phyloP scores from a whole-genome alignment of 805 yeast genomes.

The Candida cerambycidarum region DNA sequence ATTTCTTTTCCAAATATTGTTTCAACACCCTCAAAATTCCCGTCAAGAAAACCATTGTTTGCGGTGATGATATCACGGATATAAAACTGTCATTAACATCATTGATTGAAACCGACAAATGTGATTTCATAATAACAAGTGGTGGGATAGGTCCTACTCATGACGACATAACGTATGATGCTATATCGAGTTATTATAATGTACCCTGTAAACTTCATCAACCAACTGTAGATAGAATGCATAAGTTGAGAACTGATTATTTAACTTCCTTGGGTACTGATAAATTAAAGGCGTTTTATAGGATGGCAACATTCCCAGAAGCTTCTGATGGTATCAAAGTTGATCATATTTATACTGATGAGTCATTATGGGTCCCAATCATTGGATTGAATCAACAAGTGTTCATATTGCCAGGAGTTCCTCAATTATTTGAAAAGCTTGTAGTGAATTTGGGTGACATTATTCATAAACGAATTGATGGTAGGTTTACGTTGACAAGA shows the following conservation, averaged over 20 bases:
- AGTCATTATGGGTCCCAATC: slow-evolving; percentile 80
- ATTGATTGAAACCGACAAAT: slow-evolving; percentile 41
- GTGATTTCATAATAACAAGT: slow-evolving; percentile 69
- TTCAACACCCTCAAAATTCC: slow-evolving; percentile 63
- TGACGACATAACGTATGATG: slow-evolving; percentile 82
- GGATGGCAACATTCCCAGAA: slow-evolving; percentile 79
- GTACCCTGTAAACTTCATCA: slow-evolving; percentile 52
- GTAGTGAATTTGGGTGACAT: slow-evolving; percentile 44
- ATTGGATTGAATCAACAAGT: slow-evolving; percentile 66
- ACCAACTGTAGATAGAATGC: slow-evolving; percentile 63
- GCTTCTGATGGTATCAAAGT: slow-evolving; percentile 24
- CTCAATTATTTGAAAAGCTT: slow-evolving; percentile 63
- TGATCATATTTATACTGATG: slow-evolving; percentile 41
- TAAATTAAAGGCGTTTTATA: slow-evolving; percentile 59
- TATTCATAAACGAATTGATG: slow-evolving; percentile 26
- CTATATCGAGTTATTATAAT: slow-evolving; percentile 64
- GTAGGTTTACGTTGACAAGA: slow-evolving; percentile 29
- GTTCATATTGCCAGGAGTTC: slow-evolving; percentile 81
- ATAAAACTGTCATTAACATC: slow-evolving; percentile 55
- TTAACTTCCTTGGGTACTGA: slow-evolving; percentile 32
- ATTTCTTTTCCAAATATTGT: slow-evolving; percentile 68
- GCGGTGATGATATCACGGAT: slow-evolving; percentile 74
- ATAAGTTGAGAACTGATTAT: slow-evolving; percentile 39
- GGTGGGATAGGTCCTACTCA: slow-evolving; percentile 87
- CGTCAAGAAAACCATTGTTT: slow-evolving; percentile 62